These are phyloP conservation scores for Gracilaria vermiculophylla DNA, from an alignment of 23 red algal genomes.

Conservation along the genomic window DNA sequence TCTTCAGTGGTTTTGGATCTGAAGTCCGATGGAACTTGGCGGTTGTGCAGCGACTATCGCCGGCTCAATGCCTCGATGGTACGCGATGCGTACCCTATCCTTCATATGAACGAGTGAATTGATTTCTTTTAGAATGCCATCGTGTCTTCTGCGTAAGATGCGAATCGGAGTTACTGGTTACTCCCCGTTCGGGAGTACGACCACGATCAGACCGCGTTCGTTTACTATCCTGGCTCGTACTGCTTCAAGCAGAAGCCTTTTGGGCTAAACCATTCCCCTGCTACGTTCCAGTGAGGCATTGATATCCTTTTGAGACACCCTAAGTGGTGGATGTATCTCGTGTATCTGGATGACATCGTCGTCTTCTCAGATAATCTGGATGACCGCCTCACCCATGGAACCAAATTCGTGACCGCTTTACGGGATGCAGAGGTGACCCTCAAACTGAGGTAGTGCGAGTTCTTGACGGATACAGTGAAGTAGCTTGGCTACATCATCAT, in stretches of 20 bases:
- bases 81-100: not conserved
- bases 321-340: not conserved
- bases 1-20: not conserved
- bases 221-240: not conserved
- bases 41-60: not conserved
- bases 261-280: not conserved
- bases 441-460: not conserved
- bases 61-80: not conserved
- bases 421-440: not conserved
- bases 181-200: not conserved
- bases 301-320: not conserved
- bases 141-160: not conserved
- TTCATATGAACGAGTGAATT: not conserved
- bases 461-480: not conserved
- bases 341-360: not conserved
- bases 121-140: not conserved
- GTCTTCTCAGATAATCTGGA: not conserved
- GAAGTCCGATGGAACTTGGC: not conserved
- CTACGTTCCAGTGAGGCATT: not conserved
- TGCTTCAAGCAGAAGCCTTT: not conserved
- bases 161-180: not conserved
- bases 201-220: not conserved
- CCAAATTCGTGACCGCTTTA: not conserved
- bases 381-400: not conserved
- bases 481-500: not conserved